These are phyloP conservation scores for Coniochaeta ligniaria DNA, from an alignment of 2,329 filamentous ascomycete species.

Conservation along the genomic window DNA sequence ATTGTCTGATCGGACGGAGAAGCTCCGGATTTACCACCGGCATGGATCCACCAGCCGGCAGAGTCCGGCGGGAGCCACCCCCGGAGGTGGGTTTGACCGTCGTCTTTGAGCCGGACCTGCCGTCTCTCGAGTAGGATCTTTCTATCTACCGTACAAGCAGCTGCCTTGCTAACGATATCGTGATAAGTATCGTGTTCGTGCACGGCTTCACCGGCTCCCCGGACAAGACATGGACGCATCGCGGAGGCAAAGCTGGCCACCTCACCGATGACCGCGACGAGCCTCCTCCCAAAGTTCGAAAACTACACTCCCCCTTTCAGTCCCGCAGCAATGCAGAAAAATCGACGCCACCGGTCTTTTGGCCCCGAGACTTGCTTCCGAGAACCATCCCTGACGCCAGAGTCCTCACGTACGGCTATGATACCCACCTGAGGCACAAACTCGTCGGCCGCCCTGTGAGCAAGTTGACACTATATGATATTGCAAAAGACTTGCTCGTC, in stretches of 20 bases:
- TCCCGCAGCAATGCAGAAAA: neutral
- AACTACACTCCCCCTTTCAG: neutral
- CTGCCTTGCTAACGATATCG: neutral
- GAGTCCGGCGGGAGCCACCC: neutral
- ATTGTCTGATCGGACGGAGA: too few relatives aligned
- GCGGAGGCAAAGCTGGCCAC: neutral
- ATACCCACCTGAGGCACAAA: conserved; percentile 17
- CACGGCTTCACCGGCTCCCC: conserved; percentile 1
- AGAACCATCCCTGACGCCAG: conserved; percentile 12
- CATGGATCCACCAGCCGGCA: neutral
- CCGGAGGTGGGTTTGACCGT: neutral
- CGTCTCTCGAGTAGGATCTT: neutral
- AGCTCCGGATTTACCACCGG: neutral
- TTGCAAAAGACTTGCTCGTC: conserved; percentile 23
- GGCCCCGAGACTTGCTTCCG: conserved; percentile 17
- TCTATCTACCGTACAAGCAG: too few relatives aligned
- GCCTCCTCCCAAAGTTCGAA: neutral
- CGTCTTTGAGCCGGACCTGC: neutral
- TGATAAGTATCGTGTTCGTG: conserved; percentile 1
- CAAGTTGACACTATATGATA: conserved; percentile 21
- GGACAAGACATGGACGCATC: neutral
- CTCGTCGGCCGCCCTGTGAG: conserved; percentile 13
- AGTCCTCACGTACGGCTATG: conserved; percentile 21
- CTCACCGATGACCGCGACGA: neutral
- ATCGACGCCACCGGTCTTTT: conserved; percentile 9